Evolutionary conservation across 2,329 filamentous ascomycete genomes (phyloP), one percentile per base, ranked within the genome.

Genomic region (Byssoonygena ceratinophila): DNA sequence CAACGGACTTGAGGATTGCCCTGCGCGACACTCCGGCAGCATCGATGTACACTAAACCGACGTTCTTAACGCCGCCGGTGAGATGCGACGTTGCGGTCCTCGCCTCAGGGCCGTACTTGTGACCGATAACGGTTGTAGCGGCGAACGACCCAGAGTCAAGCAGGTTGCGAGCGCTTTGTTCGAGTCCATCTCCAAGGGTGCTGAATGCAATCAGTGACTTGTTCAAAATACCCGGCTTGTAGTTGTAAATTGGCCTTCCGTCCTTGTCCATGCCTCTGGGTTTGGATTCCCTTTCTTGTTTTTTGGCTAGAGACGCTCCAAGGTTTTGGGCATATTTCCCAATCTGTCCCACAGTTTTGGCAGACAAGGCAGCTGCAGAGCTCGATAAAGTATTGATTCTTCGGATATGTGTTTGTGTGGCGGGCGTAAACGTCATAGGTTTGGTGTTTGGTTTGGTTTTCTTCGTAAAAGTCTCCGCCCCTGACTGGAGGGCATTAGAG

Each of bases 191-290:
- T 22, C 89, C 87, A 41, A 98, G 81, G 0, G 92, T 98, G 36
- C 85, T 88, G 68, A 97, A 97, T 0, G 92, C 92, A 74, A 98
- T 97, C 73, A 98, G 75, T 57, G 84, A 89, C 76, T 95, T 96
- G 73, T 98, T 98, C 59, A 98, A 72, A 27, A 98, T 72, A 4
- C 92, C 91, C 0, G 92, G 91, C 70, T 95, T 95, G 71, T 92
- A 94, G 16, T 73, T 70, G 16, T 73, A 66, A 36, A 74, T 68
- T 3, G 77, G 75, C 48, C 82, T 81, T 32, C 87, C 87, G 55
- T 90, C 80, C 54, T 82, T 79, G 54, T 86, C 86, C 54, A 77
- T 79, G 1, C 83, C 82, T 61, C 77, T 78, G 50, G 75, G 76
- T 59, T 75, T 76, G 2, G 61, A 56, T 7, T 61, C 64, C 37